phyloP scores from a whole-genome alignment of 163 green algal species.

The Scenedesmus sp. region DNA sequence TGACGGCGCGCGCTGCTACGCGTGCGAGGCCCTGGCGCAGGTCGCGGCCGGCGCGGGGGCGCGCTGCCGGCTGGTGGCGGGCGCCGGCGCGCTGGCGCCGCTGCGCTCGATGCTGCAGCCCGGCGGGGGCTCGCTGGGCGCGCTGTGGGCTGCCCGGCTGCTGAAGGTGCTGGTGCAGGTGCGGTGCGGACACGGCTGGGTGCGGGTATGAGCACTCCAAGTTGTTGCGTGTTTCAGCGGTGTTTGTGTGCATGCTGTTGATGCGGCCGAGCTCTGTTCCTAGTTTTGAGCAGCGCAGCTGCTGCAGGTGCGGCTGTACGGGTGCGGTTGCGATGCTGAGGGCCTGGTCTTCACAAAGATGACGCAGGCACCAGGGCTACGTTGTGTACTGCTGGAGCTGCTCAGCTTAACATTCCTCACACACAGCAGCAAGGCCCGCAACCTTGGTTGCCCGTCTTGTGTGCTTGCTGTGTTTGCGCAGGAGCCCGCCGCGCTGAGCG shows the following conservation, averaged over 20 bases:
- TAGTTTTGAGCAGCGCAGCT: not conserved
- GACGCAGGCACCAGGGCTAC: not conserved
- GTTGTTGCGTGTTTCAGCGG: not conserved
- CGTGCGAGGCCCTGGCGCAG: conserved; percentile 62
- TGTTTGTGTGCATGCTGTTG: conserved; percentile 7
- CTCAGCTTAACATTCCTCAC: no score
- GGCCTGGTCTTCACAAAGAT: not conserved
- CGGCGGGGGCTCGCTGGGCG: not conserved
- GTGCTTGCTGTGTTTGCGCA: no score
- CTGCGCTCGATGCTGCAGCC: conserved; percentile 16
- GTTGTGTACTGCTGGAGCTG: not conserved
- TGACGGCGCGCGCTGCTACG: conserved; percentile 39
- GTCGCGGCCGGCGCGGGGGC: conserved; percentile 34
- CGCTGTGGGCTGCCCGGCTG: conserved; percentile 1
- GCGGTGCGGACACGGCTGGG: conserved; percentile 49
- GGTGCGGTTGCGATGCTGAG: not conserved
- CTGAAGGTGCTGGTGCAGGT: conserved; percentile 22
- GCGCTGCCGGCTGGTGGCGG: conserved; percentile 34
- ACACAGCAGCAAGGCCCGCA: no score
- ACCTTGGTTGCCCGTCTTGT: no score
- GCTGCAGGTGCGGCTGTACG: not conserved
- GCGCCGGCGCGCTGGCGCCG: not conserved
- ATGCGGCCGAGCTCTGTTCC: no score
- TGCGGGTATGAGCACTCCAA: not conserved
- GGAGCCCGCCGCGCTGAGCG: not conserved